Evolutionary conservation across 768 basidiomycete species (phyloP).

Genomic region (Leccinum disarticulatum): DNA sequence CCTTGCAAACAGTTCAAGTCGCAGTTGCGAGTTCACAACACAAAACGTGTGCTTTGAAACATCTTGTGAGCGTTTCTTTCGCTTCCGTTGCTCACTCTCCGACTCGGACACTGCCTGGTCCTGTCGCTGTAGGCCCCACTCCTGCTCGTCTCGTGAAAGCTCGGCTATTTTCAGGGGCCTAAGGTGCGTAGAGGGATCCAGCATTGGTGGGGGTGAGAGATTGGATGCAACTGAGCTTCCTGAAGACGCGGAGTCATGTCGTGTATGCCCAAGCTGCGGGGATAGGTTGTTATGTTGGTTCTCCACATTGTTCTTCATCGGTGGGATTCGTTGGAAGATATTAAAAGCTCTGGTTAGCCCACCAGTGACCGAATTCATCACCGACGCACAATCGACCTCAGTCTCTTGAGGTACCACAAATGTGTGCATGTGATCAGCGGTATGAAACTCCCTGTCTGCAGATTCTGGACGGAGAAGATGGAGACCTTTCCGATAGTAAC

Average conservation of each 20-base stretch:
- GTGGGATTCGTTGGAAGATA: slow-evolving; percentile 24
- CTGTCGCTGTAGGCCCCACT: slow-evolving; percentile 20
- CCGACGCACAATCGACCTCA: slow-evolving; percentile 38
- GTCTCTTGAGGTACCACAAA: slow-evolving; percentile 19
- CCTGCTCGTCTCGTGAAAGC: slow-evolving; percentile 20
- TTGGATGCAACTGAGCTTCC: slow-evolving; percentile 39
- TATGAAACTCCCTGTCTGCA: slow-evolving; percentile 27
- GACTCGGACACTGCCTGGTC: slow-evolving; percentile 3
- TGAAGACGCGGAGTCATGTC: slow-evolving; percentile 26
- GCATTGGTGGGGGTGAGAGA: slow-evolving; percentile 53
- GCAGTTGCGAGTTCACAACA: slow-evolving; percentile 87
- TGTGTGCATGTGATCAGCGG: slow-evolving; percentile 20
- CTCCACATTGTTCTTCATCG: slow-evolving; percentile 8
- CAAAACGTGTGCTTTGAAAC: slow-evolving; percentile 95
- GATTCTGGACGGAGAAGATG: slow-evolving; percentile 53
- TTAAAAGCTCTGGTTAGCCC: slow-evolving; percentile 48
- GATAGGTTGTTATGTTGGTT: slow-evolving; percentile 3
- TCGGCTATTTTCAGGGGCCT: slow-evolving; percentile 46
- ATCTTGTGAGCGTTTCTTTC: slow-evolving; percentile 50
- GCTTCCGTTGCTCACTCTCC: slow-evolving; percentile 44
- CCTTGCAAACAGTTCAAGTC: slow-evolving; percentile 80
- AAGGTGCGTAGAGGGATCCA: slow-evolving; percentile 78
- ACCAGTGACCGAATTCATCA: slow-evolving; percentile 49
- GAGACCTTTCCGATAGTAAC: slow-evolving; percentile 85
- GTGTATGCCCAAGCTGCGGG: slow-evolving; percentile 3